Conservation (phyloP, 2,329 filamentous ascomycete species). For the Pestalotiopsis sp. region DNA sequence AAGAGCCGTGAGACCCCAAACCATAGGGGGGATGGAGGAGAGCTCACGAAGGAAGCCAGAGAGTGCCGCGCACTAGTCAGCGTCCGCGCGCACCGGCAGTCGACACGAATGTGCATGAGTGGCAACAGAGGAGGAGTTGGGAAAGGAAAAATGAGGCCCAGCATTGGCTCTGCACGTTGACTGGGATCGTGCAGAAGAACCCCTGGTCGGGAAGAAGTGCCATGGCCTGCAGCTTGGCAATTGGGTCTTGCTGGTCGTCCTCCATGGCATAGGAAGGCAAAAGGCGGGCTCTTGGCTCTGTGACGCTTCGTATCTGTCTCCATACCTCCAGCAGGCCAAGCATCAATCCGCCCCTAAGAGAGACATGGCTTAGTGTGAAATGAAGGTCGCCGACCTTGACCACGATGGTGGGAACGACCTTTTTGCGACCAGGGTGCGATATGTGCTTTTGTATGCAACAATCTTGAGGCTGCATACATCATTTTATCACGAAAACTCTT, state of each 20-base stretch:
- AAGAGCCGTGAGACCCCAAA: constrained; percentile 32
- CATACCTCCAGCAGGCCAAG: background rate
- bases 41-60: background rate
- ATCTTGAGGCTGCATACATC: constrained; percentile 8
- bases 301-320: background rate
- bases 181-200: constrained; percentile 2
- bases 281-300: background rate
- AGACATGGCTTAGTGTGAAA: background rate
- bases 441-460: constrained; percentile 4
- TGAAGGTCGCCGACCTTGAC: constrained; percentile 8
- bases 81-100: constrained; percentile 9
- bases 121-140: background rate
- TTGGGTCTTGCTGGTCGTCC: background rate
- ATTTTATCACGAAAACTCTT: constrained; percentile 12
- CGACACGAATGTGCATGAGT: background rate
- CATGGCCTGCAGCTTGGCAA: background rate
- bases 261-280: background rate
- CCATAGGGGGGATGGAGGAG: too few species aligned
- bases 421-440: background rate
- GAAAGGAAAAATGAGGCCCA: background rate
- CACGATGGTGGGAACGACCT: constrained; percentile 7
- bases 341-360: background rate
- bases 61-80: constrained; percentile 2
- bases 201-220: constrained; percentile 1
- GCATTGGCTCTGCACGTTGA: constrained; percentile 2